These are phyloP conservation scores for Penicillium parvum DNA, from an alignment of 495 filamentous ascomycete genomes.

Conservation along the genomic window DNA sequence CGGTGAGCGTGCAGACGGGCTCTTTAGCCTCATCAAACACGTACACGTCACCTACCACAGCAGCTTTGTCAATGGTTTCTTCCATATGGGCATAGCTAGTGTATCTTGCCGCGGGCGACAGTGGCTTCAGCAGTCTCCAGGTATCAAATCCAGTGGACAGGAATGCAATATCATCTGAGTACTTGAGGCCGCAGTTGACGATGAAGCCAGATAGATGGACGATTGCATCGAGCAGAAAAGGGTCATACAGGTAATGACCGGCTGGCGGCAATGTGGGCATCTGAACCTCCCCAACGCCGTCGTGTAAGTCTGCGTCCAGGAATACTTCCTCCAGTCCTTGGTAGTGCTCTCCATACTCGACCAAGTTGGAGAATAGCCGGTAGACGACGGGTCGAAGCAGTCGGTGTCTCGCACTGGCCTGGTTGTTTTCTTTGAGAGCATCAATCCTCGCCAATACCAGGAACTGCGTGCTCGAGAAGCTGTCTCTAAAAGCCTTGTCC, in stretches of 20 bases:
- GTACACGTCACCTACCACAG: not conserved
- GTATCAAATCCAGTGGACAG: not conserved
- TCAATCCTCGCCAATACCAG: not conserved
- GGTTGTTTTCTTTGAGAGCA: not conserved
- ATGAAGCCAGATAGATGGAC: not conserved
- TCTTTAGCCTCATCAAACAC: not conserved
- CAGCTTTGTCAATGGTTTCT: conserved; percentile 34
- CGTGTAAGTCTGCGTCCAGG: not conserved
- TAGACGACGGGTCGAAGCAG: not conserved
- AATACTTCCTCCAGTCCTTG: not conserved
- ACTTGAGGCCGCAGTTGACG: not conserved
- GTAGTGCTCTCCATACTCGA: not conserved
- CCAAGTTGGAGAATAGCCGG: not conserved
- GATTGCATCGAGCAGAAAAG: not conserved
- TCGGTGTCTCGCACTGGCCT: not conserved
- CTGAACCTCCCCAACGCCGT: not conserved
- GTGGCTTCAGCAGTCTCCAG: not conserved
- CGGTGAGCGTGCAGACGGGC: not conserved
- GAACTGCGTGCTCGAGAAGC: too few relatives aligned
- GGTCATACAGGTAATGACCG: not conserved
- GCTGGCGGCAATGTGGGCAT: not conserved
- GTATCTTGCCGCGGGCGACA: not conserved
- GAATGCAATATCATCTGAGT: not conserved
- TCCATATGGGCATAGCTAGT: not conserved
- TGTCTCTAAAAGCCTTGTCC: too few relatives aligned